Evolutionary conservation across 225 moss, liverwort and hornwort genomes (phyloP).

Genomic region (Bryoerythrophyllum caledonicum): DNA sequence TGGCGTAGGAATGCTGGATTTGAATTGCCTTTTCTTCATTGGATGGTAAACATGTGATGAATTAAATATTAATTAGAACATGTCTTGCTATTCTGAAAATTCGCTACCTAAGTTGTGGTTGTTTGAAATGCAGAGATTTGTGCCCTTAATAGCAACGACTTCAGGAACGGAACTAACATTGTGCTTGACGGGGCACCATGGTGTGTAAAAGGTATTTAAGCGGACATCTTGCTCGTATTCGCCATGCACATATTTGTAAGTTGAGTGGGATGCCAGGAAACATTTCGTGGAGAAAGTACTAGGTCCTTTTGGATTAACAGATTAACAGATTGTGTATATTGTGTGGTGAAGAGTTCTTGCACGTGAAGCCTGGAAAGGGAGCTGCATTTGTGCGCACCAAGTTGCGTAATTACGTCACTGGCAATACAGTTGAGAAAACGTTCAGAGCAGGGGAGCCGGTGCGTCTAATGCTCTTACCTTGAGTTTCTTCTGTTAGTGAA

Average conservation of each 20-base stretch:
- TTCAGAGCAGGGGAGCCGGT: constrained; percentile 97
- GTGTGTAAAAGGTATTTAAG: constrained; percentile 73
- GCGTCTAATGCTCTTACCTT: constrained; percentile 12
- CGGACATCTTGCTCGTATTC: background rate
- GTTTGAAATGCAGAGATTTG: constrained; percentile 58
- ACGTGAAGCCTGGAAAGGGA: constrained; percentile 99
- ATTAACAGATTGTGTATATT: constrained; percentile 22
- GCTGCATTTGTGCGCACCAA: constrained; percentile 99
- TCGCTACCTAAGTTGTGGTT: background rate
- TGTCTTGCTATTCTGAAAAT: background rate
- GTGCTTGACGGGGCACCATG: constrained; percentile 84
- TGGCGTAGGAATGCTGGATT: background rate
- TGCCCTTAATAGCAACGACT: constrained; percentile 86
- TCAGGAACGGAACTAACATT: constrained; percentile 88
- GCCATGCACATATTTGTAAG: constrained; percentile 10
- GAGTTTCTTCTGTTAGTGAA: background rate
- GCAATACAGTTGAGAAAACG: constrained; percentile 92
- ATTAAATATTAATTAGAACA: background rate
- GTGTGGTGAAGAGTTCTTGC: constrained; percentile 79
- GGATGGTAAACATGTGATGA: background rate
- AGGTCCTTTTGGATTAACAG: background rate
- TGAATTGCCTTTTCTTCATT: background rate
- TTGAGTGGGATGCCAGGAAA: background rate
- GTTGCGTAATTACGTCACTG: constrained; percentile 83
- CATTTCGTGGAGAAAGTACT: background rate